Evolutionary conservation across 1,284 basidiomycete species (phyloP), one percentile per base, ranked within the genome.

Genomic region (Flammula alnicola): DNA sequence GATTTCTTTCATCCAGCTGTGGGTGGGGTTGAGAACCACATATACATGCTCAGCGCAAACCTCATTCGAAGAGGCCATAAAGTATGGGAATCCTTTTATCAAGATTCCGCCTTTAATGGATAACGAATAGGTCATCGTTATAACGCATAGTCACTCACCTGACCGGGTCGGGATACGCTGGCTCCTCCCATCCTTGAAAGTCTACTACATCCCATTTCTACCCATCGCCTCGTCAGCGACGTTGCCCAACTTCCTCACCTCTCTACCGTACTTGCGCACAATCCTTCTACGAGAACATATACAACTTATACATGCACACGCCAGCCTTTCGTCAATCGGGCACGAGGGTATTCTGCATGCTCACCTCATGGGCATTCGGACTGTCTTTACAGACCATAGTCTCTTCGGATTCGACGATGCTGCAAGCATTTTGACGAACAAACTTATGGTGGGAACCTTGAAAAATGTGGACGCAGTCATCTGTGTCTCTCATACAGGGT

Each of bases 401-500:
- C 73, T 99, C 19, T 99, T 98, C 61, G 95, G 93, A 0, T 94
- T 99, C 60, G 93, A 93, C 37, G 95, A 98, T 62, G 95, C 95
- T 12, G 94, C 94, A 0, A 95, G 94, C 60, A 95, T 99, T 40
- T 73, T 98, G 56, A 98, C 97, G 4, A 99, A 99, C 75, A 99
- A 99, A 68, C 79, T 99, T 30, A 75, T 99, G 22, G 88, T 85
- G 10, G 93, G 84, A 11, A 89, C 88, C 1, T 73, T 99, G 60
- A 83, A 87, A 55, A 95, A 96, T 66, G 90, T 95, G 0, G 96
- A 98, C 57, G 92, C 88, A 0, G 93, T 93, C 0, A 95, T 98
- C 26, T 98, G 95, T 63, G 97, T 99, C 40, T 95, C 93, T n/a
- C 91, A 99, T 69, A 98, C 95, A 0, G 94, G 94, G 93, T 93